phyloP scores from a whole-genome alignment of 768 basidiomycete species.

The Tricholoma sp. region DNA sequence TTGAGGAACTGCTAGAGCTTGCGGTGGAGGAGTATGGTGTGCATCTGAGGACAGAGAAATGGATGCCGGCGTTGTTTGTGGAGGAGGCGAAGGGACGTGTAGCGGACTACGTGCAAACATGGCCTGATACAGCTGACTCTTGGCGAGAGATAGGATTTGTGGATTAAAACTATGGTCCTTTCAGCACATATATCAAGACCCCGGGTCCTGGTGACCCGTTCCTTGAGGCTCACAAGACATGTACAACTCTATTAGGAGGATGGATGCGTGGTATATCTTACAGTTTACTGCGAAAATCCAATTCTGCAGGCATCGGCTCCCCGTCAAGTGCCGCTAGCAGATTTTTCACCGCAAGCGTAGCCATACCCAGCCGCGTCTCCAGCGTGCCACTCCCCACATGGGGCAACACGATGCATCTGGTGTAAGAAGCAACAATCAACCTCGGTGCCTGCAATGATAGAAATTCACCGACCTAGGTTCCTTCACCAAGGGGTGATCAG shows the following conservation, averaged over 20 bases:
- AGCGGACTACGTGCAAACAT: conserved; percentile 14
- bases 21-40: conserved; percentile 21
- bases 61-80: conserved; percentile 26
- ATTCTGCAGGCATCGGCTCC: conserved; percentile 50
- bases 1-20: conserved; percentile 35
- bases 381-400: conserved; percentile 90
- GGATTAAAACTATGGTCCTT: background rate
- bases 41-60: conserved; percentile 17
- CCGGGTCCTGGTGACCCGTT: too few species aligned
- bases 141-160: conserved; percentile 11
- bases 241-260: too few species aligned
- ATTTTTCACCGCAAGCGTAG: conserved; percentile 66
- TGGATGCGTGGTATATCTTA: background rate
- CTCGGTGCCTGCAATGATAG: background rate
- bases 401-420: conserved; percentile 76
- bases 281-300: conserved; percentile 19
- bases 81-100: conserved; percentile 20
- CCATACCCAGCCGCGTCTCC: conserved; percentile 84
- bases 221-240: too few species aligned
- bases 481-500: conserved; percentile 76
- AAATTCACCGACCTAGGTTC: conserved; percentile 53
- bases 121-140: background rate
- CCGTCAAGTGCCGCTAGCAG: conserved; percentile 52
- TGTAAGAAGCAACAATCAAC: background rate
- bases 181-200: too few species aligned